Conservation (phyloP, 495 filamentous ascomycete species). For the Penicillium roqueforti region DNA sequence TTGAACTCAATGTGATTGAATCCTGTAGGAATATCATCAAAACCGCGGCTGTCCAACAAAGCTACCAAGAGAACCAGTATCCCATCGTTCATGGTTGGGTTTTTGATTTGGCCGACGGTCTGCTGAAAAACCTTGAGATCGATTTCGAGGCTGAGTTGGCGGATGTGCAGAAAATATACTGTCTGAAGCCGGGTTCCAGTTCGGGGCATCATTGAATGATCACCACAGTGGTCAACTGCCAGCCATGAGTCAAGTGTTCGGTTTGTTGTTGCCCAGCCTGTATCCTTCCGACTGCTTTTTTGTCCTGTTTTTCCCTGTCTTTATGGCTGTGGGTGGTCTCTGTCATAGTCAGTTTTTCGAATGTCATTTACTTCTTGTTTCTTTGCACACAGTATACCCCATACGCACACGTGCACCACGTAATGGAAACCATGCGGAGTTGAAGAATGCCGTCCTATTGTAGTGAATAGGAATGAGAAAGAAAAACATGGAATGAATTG, state of each 20-base stretch:
- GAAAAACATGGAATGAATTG: background rate
- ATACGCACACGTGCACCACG: background rate
- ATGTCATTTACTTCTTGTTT: no score
- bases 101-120: slow-evolving; percentile 58
- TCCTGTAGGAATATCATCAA: slow-evolving; percentile 59
- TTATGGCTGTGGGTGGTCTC: background rate
- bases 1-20: slow-evolving; percentile 63
- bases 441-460: background rate
- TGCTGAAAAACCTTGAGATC: slow-evolving; percentile 50
- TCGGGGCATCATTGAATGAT: background rate
- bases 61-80: slow-evolving; percentile 56
- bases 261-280: background rate
- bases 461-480: background rate
- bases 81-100: slow-evolving; percentile 66
- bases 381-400: background rate
- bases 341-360: background rate
- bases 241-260: background rate
- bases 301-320: background rate
- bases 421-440: background rate
- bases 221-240: background rate
- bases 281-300: background rate
- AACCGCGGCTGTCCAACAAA: slow-evolving; percentile 57
- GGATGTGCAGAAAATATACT: slow-evolving; percentile 35
- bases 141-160: slow-evolving; percentile 30
- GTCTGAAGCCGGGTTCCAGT: slow-evolving; percentile 5